A percentile compares a stretch with the other conserved stretches of the same genome.
Conservation (phyloP, 345 rosid species). For the Sisymbrium irio region DNA sequence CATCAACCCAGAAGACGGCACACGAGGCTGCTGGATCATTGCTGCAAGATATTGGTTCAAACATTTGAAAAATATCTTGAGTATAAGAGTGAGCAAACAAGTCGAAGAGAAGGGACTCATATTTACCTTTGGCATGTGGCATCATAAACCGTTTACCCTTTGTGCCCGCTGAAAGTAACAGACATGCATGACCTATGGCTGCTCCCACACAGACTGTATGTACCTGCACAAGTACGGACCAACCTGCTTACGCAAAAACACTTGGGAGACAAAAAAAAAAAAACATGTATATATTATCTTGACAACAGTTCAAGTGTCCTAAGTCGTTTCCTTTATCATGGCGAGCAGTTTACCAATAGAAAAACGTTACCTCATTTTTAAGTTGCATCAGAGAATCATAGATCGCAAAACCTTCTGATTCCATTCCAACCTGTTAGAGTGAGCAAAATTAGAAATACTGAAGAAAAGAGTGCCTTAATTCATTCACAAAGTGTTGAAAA, state of each 20-base stretch:
- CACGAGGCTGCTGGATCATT: constrained; percentile 80
- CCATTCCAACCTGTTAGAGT: constrained; percentile 69
- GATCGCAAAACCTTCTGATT: constrained; percentile 89
- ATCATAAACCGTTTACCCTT: constrained; percentile 84
- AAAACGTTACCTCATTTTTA: constrained; percentile 50
- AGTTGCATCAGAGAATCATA: constrained; percentile 81
- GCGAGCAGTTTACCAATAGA: background rate
- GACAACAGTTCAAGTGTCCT: background rate
- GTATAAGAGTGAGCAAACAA: background rate
- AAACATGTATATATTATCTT: background rate
- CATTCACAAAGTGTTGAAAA: background rate
- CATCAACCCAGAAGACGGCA: constrained; percentile 82
- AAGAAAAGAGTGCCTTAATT: background rate
- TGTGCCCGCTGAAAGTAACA: constrained; percentile 80
- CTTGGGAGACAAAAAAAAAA: background rate
- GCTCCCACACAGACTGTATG: constrained; percentile 75
- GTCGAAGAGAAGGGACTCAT: background rate
- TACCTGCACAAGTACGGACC: constrained; percentile 45
- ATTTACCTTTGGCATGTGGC: constrained; percentile 82
- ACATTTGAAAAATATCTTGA: background rate
- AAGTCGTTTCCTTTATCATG: background rate
- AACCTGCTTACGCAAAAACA: constrained; percentile 1
- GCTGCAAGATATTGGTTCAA: constrained; percentile 47
- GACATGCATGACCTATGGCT: constrained; percentile 80
- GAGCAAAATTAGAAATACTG: background rate